Percentiles rank a stretch among this genome's conserved stretches.
phyloP scores from a whole-genome alignment of 1,139 yeast species.

The Debaryomycetaceae sp. region DNA sequence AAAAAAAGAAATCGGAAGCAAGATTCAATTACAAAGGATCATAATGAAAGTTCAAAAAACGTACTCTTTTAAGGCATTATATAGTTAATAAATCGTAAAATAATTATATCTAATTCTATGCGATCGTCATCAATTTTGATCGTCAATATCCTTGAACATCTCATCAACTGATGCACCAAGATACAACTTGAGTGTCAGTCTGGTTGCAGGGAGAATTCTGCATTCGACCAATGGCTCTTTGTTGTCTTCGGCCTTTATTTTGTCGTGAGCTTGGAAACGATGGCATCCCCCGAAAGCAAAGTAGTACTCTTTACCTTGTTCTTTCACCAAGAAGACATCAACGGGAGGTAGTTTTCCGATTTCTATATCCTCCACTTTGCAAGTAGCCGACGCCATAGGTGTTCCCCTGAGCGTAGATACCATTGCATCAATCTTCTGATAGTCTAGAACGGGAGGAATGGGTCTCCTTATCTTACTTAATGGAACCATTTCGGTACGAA shows the following conservation, averaged over 20 bases:
- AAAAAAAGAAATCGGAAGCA: no score
- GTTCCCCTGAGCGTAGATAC: constrained; percentile 63
- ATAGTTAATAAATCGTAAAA: neutral
- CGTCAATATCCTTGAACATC: constrained; percentile 34
- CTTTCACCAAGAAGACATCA: constrained; percentile 67
- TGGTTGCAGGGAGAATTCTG: constrained; percentile 65
- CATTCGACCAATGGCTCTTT: constrained; percentile 56
- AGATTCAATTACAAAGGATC: no score
- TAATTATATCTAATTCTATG: no score
- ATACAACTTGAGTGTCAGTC: constrained; percentile 56
- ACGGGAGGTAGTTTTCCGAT: constrained; percentile 74
- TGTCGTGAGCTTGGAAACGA: constrained; percentile 74
- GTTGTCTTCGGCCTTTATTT: constrained; percentile 18
- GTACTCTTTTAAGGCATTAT: neutral
- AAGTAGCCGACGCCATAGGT: constrained; percentile 64
- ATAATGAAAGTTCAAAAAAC: no score
- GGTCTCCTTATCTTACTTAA: constrained; percentile 68
- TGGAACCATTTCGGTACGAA: constrained; percentile 57
- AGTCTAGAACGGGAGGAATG: constrained; percentile 77
- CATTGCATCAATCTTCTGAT: constrained; percentile 73
- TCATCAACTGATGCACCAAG: constrained; percentile 64
- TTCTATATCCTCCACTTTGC: constrained; percentile 49
- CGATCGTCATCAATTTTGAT: neutral
- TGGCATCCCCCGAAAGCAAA: constrained; percentile 90
- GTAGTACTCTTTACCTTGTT: constrained; percentile 56